These are phyloP conservation scores for Cinnamomum chago DNA, from an alignment of 164 flowering plant species.

Conservation along the genomic window DNA sequence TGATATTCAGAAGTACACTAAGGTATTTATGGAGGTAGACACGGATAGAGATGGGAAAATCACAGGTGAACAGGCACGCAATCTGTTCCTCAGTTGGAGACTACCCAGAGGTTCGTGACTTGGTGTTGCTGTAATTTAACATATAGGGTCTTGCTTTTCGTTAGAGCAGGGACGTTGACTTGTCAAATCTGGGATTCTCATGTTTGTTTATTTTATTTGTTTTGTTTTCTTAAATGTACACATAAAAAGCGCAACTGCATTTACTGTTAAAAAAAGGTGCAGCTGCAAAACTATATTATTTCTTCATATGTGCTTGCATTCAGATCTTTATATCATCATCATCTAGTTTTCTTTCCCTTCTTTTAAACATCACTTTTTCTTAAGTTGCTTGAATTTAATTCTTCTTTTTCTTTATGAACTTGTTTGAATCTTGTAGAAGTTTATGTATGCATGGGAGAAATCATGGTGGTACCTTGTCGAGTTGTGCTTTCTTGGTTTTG, in stretches of 20 bases:
- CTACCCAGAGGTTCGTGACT: conserved; percentile 69
- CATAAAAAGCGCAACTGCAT: too few species aligned
- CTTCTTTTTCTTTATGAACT: too few species aligned
- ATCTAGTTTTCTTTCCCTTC: too few species aligned
- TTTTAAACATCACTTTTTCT: too few species aligned
- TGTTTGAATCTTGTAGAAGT: neutral
- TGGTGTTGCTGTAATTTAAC: neutral
- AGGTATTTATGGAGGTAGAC: conserved; percentile 88
- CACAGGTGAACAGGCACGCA: conserved; percentile 87
- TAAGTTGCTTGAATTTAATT: too few species aligned
- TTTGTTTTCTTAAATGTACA: too few species aligned
- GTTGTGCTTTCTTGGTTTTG: neutral
- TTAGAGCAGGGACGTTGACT: neutral
- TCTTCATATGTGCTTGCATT: neutral
- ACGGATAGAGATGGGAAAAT: conserved; percentile 91
- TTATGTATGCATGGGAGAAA: neutral
- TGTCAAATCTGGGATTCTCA: too few species aligned
- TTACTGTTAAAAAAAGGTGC: too few species aligned
- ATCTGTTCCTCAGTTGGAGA: conserved; percentile 92
- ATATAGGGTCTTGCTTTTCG: neutral
- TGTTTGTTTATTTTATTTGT: too few species aligned
- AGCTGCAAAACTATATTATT: too few species aligned
- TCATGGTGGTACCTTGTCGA: neutral
- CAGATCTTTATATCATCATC: neutral
- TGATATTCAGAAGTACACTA: conserved; percentile 76